These are phyloP conservation scores for Lentinula edodes DNA, from an alignment of 768 basidiomycete genomes.

Conservation along the genomic window DNA sequence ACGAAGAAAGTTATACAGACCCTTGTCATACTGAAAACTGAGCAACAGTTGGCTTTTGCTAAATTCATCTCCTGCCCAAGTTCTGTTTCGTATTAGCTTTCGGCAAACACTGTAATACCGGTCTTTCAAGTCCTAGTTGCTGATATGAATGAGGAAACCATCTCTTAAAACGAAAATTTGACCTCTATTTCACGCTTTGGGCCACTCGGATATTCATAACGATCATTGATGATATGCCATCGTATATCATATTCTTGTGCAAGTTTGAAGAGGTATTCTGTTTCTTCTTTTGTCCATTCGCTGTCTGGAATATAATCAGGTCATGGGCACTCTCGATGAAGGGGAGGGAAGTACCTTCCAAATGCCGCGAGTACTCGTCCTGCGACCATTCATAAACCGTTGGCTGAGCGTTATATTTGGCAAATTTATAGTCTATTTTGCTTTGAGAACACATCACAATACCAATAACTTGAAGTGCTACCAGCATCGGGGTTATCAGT, in stretches of 20 bases:
- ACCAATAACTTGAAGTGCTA: constrained; percentile 22
- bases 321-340: neutral
- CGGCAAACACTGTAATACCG: constrained; percentile 91
- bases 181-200: constrained; percentile 61
- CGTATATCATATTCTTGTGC: constrained; percentile 80
- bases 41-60: constrained; percentile 61
- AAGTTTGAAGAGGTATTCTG: constrained; percentile 83
- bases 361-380: constrained; percentile 79
- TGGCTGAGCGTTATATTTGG: constrained; percentile 72
- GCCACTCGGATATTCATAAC: constrained; percentile 72
- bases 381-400: constrained; percentile 68
- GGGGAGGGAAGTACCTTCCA: constrained; percentile 53
- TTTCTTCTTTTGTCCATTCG: constrained; percentile 91
- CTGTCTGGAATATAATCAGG: constrained; percentile 39
- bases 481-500: constrained; percentile 49
- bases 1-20: constrained; percentile 30
- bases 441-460: neutral
- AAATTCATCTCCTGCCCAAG: constrained; percentile 79
- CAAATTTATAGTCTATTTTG: constrained; percentile 67
- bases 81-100: constrained; percentile 76
- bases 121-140: constrained; percentile 80
- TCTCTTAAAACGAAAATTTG: neutral
- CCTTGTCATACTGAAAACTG: constrained; percentile 84
- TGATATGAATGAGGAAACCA: neutral
- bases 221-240: constrained; percentile 87